Percentiles rank a stretch among this genome's conserved stretches.
phyloP scores from a whole-genome alignment of 192 early-diverging fungal species.

The Thoreauomyces humboldtii region DNA sequence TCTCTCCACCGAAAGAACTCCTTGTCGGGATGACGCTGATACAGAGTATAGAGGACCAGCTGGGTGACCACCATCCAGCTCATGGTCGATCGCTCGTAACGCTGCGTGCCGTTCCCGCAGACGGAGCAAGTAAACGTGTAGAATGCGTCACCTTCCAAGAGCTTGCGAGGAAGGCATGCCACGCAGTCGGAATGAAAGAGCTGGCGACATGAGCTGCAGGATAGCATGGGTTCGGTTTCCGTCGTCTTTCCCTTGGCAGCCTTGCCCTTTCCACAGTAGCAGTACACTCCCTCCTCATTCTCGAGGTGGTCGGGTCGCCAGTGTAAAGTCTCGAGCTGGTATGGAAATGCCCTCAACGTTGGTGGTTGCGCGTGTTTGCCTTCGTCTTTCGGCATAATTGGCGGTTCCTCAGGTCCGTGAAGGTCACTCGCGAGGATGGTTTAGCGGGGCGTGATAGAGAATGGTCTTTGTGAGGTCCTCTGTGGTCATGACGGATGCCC shows the following conservation, averaged over 20 bases:
- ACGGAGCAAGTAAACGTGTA: slow-evolving; percentile 74
- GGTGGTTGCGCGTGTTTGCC: neutral
- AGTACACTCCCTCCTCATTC: slow-evolving; percentile 70
- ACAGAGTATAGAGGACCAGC: slow-evolving; percentile 72
- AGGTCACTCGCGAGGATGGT: no score
- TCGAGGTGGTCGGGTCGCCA: slow-evolving; percentile 53
- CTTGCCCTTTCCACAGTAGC: slow-evolving; percentile 76
- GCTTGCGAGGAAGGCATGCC: slow-evolving; percentile 20
- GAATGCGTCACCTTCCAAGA: slow-evolving; percentile 72
- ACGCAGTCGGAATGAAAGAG: slow-evolving; percentile 78
- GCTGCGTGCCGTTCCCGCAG: slow-evolving; percentile 61
- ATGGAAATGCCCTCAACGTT: neutral
- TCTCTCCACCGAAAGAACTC: slow-evolving; percentile 78
- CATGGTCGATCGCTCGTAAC: slow-evolving; percentile 63
- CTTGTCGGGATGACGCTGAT: slow-evolving; percentile 54
- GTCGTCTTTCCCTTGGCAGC: no score
- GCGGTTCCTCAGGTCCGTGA: no score
- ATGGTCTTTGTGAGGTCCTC: no score
- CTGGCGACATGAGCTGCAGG: slow-evolving; percentile 64
- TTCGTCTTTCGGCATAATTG: no score
- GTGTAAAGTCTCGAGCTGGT: neutral
- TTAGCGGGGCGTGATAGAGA: no score
- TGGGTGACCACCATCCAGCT: slow-evolving; percentile 76
- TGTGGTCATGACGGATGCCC: no score
- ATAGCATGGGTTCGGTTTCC: slow-evolving; percentile 68